phyloP scores from a whole-genome alignment of 1,284 basidiomycete genomes.

The Trichosporon asahii region DNA sequence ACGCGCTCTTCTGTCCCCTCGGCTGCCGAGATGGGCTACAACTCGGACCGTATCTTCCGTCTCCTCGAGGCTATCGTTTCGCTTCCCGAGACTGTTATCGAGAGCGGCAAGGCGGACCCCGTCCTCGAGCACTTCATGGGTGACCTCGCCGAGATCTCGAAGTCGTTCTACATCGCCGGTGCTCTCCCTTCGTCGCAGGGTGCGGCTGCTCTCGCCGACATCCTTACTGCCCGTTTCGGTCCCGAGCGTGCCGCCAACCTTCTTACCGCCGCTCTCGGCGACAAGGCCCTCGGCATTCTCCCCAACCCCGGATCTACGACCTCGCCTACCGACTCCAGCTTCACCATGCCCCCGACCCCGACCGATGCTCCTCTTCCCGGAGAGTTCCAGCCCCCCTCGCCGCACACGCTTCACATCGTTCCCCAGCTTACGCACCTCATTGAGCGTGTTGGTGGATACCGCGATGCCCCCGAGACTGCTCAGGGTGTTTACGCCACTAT shows the following conservation, averaged over 20 bases:
- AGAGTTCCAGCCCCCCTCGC: slow-evolving; percentile 17
- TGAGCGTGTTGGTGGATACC: slow-evolving; percentile 15
- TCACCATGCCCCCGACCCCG: slow-evolving; percentile 20
- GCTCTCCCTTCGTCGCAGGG: slow-evolving; percentile 42
- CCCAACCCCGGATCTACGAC: slow-evolving; percentile 20
- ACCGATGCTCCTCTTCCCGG: slow-evolving; percentile 14
- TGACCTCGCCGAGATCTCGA: slow-evolving; percentile 41
- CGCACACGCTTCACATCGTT: slow-evolving; percentile 23
- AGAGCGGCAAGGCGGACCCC: slow-evolving; percentile 30
- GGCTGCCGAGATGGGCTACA: slow-evolving; percentile 9
- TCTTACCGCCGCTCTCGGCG: slow-evolving; percentile 28
- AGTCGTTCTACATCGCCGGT: slow-evolving; percentile 41
- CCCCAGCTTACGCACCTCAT: slow-evolving; percentile 26
- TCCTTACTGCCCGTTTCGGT: slow-evolving; percentile 30
- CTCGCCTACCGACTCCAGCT: slow-evolving; percentile 16
- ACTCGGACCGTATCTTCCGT: slow-evolving; percentile 20
- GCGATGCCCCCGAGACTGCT: slow-evolving; percentile 17
- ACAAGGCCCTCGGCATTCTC: slow-evolving; percentile 25
- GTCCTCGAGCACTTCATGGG: slow-evolving; percentile 58
- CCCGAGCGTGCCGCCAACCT: slow-evolving; percentile 40
- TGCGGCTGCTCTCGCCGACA: slow-evolving; percentile 36
- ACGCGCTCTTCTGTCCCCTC: slow-evolving; percentile 7
- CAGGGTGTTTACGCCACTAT: slow-evolving; percentile 19
- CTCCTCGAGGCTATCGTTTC: slow-evolving; percentile 18
- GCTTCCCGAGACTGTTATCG: slow-evolving; percentile 12